Evolutionary conservation across 139 green algal genomes (phyloP), one percentile per base, ranked within the genome.

Genomic region (Deuterostichococcus epilithicus): DNA sequence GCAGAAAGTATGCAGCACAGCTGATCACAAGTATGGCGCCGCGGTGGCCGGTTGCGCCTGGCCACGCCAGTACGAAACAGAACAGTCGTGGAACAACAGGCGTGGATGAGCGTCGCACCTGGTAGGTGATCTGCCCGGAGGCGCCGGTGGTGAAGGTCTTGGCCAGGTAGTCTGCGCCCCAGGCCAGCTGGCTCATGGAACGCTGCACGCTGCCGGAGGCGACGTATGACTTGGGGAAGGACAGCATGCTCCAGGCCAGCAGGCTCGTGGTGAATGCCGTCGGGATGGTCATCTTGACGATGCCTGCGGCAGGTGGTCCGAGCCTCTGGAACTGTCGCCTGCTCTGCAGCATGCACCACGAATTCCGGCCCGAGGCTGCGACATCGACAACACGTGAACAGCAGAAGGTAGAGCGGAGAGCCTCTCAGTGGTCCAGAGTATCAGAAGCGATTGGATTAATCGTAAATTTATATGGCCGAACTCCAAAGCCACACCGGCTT

Each of bases 161-260:
- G 22, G 90, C 66, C 38, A 95, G 77, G 80, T 92, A 95, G 72
- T 94, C 87, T 10, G 82, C 71, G n/a, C 84, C 90, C 89, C 89
- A 95, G 26, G 81, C 72, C 20, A 95, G 72, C 35, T 66, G 35
- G 70, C 1, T n/a, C 52, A 63, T 63, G 10, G 52, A 30, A 28
- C 52, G 10, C 18, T 63, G 18, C 18, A 63, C 52, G 13, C 18
- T 28, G 36, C 76, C 76, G 6, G 74, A 60, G 4, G 65, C 71
- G 13, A 60, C 32, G 74, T 88, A 93, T 60, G 72, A 81, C n/a
- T 74, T 67, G 25, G 79, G 75, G 74, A 93, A 95, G 23, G 88
- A 77, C 30, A 94, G 47, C 59, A 88, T 78, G n/a, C 76, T 76
- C 83, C 91, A 94, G 3, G 90, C 85, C 22, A 96, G 84, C 66